phyloP scores from a whole-genome alignment of 371 early-diverging fungal species.

The Lichtheimia ornata region DNA sequence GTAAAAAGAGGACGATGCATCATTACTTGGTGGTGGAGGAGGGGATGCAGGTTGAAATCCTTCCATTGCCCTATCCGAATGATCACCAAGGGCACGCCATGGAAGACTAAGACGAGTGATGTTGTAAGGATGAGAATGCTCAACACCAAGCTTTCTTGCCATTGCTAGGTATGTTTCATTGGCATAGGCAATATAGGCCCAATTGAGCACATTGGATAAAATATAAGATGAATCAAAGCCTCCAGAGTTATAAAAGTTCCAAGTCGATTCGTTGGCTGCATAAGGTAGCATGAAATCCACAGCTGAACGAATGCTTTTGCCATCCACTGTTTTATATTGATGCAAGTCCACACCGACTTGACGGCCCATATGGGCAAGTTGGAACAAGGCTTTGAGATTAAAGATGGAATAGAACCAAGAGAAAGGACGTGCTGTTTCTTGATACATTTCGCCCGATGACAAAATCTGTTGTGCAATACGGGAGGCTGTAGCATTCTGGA shows the following conservation, averaged over 20 bases:
- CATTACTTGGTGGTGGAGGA: too few species aligned
- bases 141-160: slow-evolving; percentile 7
- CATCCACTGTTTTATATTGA: slow-evolving; percentile 31
- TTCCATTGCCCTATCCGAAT: slow-evolving; percentile 2
- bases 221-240: slow-evolving; percentile 24
- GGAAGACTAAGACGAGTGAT: slow-evolving; percentile 24
- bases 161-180: slow-evolving; percentile 23
- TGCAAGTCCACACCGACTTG: slow-evolving; percentile 36
- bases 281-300: slow-evolving; percentile 52
- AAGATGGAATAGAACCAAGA: slow-evolving; percentile 48
- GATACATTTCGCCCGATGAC: slow-evolving; percentile 31
- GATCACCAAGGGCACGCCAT: slow-evolving; percentile 17
- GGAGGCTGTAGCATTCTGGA: slow-evolving; percentile 23
- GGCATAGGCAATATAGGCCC: slow-evolving; percentile 46
- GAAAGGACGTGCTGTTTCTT: slow-evolving; percentile 34
- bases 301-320: slow-evolving; percentile 42
- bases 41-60: background rate
- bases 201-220: slow-evolving; percentile 39
- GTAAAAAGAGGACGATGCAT: background rate
- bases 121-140: slow-evolving; percentile 20
- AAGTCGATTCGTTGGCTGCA: slow-evolving; percentile 38
- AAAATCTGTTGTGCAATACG: slow-evolving; percentile 37
- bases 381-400: slow-evolving; percentile 45
- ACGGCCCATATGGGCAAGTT: slow-evolving; percentile 31
- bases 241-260: slow-evolving; percentile 40